These are phyloP conservation scores for Calocybe gangraenosa DNA, from an alignment of 768 basidiomycete genomes.

Conservation along the genomic window DNA sequence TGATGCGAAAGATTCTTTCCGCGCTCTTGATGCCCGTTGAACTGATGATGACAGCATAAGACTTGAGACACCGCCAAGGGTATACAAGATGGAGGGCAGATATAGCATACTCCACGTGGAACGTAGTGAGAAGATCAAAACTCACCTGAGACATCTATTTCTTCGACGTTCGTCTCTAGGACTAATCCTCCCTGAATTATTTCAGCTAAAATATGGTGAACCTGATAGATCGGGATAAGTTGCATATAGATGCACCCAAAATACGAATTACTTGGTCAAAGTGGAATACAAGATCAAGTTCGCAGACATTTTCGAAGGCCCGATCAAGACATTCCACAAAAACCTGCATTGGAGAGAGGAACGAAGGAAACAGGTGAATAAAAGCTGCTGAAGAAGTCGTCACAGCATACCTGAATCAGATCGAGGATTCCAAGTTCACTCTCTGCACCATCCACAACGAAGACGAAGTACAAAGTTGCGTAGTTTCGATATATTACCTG, in stretches of 20 bases:
- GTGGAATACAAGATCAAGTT: conserved; percentile 96
- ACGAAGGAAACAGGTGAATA: neutral
- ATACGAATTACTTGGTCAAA: conserved; percentile 78
- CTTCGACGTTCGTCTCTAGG: conserved; percentile 89
- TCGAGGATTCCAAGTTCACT: conserved; percentile 96
- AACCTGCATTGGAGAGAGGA: conserved; percentile 48
- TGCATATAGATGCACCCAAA: neutral
- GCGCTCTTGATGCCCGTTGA: conserved; percentile 61
- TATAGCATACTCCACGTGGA: conserved; percentile 5
- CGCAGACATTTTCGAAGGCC: conserved; percentile 97
- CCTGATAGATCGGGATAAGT: conserved; percentile 42
- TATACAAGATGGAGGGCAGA: neutral
- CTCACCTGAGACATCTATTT: conserved; percentile 71
- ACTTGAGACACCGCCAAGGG: neutral
- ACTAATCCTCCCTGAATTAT: conserved; percentile 96
- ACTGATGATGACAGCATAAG: conserved; percentile 38
- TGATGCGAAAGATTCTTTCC: conserved; percentile 77
- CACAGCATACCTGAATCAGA: conserved; percentile 78
- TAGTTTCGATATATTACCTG: conserved; percentile 93
- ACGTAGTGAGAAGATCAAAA: conserved; percentile 6
- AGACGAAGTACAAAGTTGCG: conserved; percentile 95
- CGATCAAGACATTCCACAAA: conserved; percentile 96
- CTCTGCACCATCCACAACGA: conserved; percentile 94
- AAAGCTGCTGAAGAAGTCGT: neutral
- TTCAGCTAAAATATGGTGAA: conserved; percentile 92